Percentiles rank a stretch among this genome's conserved stretches.
Conservation (phyloP, 352 stramenopile genomes). For the Blastocystis sp. region DNA sequence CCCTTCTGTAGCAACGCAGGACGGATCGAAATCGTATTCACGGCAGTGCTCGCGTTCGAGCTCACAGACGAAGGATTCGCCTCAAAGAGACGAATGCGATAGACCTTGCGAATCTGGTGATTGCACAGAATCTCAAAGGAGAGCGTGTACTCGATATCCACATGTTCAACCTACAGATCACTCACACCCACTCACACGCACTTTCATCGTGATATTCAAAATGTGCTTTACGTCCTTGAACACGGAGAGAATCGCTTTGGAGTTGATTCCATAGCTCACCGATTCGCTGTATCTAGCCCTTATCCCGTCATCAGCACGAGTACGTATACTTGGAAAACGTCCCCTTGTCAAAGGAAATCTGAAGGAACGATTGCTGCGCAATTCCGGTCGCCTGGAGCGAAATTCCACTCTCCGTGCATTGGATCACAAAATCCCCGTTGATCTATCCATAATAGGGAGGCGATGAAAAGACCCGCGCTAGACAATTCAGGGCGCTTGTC, state of each 20-base stretch:
- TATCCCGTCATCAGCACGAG: neutral
- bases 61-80: neutral
- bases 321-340: constrained; percentile 35
- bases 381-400: constrained; percentile 23
- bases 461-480: neutral
- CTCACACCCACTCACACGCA: neutral
- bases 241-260: constrained; percentile 34
- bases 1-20: constrained; percentile 36
- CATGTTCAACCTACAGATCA: constrained; percentile 28
- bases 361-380: constrained; percentile 30
- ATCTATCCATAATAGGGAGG: neutral
- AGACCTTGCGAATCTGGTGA: constrained; percentile 42
- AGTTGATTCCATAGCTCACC: constrained; percentile 40
- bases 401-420: constrained; percentile 5
- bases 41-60: neutral
- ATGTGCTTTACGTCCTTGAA: constrained; percentile 63
- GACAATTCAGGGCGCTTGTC: constrained; percentile 42
- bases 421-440: constrained; percentile 27
- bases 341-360: constrained; percentile 44
- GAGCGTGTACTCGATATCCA: constrained; percentile 38
- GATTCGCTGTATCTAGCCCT: constrained; percentile 1
- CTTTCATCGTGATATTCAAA: constrained; percentile 41
- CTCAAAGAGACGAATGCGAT: constrained; percentile 29
- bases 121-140: constrained; percentile 47
- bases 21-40: constrained; percentile 29